A percentile compares a stretch with the other conserved stretches of the same genome.
Evolutionary conservation across 148 eudicot genomes (phyloP).

Genomic region (Rhododendron simsii): DNA sequence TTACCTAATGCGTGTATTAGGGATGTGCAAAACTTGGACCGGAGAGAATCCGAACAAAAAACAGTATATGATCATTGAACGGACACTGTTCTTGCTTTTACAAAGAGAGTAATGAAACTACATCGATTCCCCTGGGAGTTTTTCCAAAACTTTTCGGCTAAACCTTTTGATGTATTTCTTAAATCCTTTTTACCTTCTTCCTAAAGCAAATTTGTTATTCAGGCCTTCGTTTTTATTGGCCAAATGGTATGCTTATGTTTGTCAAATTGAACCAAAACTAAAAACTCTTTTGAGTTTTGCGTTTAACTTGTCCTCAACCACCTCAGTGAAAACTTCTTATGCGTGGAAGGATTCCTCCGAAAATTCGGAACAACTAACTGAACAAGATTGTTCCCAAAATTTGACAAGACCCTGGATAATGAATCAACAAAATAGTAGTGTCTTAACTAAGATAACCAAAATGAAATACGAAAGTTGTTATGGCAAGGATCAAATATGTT

Average conservation of each 20-base stretch:
- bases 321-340: constrained; percentile 76
- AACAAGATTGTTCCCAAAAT: no score
- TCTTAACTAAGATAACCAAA: no score
- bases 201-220: neutral
- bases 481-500: no score
- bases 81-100: neutral
- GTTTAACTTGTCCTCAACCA: constrained; percentile 25
- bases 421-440: no score
- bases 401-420: no score
- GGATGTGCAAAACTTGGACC: neutral
- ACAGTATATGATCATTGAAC: no score
- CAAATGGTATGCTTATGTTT: neutral
- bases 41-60: neutral
- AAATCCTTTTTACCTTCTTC: neutral
- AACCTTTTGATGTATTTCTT: neutral
- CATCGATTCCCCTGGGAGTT: neutral
- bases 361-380: no score
- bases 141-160: neutral
- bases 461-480: no score
- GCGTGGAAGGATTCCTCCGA: constrained; percentile 33
- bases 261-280: neutral
- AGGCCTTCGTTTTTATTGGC: neutral
- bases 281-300: neutral
- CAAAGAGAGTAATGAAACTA: neutral
- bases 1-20: neutral